These are phyloP conservation scores for Pyrenopolyporus hunteri DNA, from an alignment of 495 filamentous ascomycete genomes.

Conservation along the genomic window DNA sequence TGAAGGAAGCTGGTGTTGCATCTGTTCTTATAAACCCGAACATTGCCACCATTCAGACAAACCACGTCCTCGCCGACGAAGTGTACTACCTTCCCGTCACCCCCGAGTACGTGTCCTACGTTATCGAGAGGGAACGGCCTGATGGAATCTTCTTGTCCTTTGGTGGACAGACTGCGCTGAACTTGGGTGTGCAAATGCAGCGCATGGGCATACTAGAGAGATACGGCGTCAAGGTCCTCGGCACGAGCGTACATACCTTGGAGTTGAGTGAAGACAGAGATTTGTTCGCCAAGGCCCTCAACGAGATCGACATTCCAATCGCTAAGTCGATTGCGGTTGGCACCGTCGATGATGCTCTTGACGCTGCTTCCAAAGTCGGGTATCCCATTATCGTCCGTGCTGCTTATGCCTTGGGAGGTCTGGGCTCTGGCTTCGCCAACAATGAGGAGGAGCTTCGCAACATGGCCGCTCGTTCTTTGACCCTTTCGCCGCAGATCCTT, in stretches of 20 bases:
- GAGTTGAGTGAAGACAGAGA: constrained; percentile 96
- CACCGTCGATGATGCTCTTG: constrained; percentile 88
- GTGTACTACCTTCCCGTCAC: constrained; percentile 98
- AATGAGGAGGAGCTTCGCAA: constrained; percentile 92
- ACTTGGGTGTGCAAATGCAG: constrained; percentile 96
- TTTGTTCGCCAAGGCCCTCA: constrained; percentile 84
- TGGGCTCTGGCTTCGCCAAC: constrained; percentile 96
- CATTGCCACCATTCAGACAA: constrained; percentile 98
- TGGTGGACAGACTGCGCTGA: constrained; percentile 95
- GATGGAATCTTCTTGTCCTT: constrained; percentile 98
- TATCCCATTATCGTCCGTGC: constrained; percentile 98
- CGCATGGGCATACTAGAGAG: constrained; percentile 94
- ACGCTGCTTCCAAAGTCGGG: constrained; percentile 82
- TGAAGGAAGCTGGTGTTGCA: constrained; percentile 95
- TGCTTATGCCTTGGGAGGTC: constrained; percentile 92
- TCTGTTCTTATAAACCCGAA: constrained; percentile 98
- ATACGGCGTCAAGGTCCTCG: constrained; percentile 91
- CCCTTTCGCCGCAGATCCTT: constrained; percentile 93
- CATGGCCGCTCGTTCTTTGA: constrained; percentile 88
- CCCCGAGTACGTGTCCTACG: constrained; percentile 92
- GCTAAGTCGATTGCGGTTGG: constrained; percentile 91
- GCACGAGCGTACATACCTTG: constrained; percentile 91
- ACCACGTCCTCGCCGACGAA: constrained; percentile 93
- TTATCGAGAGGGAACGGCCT: constrained; percentile 92
- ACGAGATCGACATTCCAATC: constrained; percentile 95